A percentile compares a stretch with the other conserved stretches of the same genome.
These are phyloP conservation scores for Candolleomyces aberdarensis DNA, from an alignment of 768 basidiomycete species.

Conservation along the genomic window DNA sequence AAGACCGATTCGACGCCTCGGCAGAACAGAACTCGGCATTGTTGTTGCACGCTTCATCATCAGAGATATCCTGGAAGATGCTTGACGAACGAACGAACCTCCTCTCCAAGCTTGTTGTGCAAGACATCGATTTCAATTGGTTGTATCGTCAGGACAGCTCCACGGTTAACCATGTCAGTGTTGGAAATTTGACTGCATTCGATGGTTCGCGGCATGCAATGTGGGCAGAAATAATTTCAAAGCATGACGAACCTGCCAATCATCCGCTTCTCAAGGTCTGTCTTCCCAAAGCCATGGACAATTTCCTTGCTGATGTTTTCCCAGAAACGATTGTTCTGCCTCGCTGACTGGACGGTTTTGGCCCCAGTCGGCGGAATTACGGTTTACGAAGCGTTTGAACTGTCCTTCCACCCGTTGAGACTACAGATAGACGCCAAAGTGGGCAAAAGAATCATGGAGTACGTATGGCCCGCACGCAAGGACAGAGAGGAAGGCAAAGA, in stretches of 20 bases:
- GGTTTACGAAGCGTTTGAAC: slow-evolving; percentile 79
- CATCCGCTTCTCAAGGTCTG: slow-evolving; percentile 72
- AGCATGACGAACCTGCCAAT: slow-evolving; percentile 65
- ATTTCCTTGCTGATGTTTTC: slow-evolving; percentile 5
- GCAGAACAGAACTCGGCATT: slow-evolving; percentile 78
- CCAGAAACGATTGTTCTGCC: slow-evolving; percentile 69
- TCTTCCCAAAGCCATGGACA: background rate
- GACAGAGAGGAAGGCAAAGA: slow-evolving; percentile 26
- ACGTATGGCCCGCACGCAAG: slow-evolving; percentile 75
- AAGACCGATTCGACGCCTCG: slow-evolving; percentile 65
- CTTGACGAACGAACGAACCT: slow-evolving; percentile 68
- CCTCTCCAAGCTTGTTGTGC: slow-evolving; percentile 83
- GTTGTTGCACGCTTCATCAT: slow-evolving; percentile 75
- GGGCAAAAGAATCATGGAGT: slow-evolving; percentile 81
- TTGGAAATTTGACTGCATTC: slow-evolving; percentile 79
- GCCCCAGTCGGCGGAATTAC: slow-evolving; percentile 92
- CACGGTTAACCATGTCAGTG: slow-evolving; percentile 68
- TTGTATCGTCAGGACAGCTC: slow-evolving; percentile 86
- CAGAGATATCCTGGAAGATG: slow-evolving; percentile 92
- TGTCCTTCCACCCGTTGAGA: slow-evolving; percentile 82
- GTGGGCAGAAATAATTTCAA: slow-evolving; percentile 87
- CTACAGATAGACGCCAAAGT: slow-evolving; percentile 84
- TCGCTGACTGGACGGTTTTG: slow-evolving; percentile 79
- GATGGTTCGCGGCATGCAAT: slow-evolving; percentile 79
- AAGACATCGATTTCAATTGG: slow-evolving; percentile 77